Evolutionary conservation across 2,329 filamentous ascomycete genomes (phyloP).

Genomic region (Pseudocercospora musae): DNA sequence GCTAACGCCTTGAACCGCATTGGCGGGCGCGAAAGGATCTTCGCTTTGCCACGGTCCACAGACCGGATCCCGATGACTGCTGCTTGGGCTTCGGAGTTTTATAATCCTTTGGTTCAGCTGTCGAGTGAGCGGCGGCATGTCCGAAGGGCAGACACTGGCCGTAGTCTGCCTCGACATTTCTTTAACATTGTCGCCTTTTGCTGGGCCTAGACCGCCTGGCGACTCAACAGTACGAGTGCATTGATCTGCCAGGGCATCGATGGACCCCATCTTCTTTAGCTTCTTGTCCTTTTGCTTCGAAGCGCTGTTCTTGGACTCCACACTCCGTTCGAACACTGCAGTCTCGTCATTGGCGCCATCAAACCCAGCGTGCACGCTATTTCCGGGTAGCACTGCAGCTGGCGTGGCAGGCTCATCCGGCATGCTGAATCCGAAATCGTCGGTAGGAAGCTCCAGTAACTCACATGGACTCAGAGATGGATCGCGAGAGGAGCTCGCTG

Average conservation of each 20-base stretch:
- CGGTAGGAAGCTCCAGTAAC: constrained; percentile 7
- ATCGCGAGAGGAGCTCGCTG: background rate
- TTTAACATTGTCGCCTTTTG: background rate
- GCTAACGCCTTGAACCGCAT: constrained; percentile 7
- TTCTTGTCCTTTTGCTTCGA: constrained; percentile 19
- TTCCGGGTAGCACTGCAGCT: constrained; percentile 18
- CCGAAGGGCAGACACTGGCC: constrained; percentile 7
- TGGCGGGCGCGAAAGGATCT: constrained; percentile 22
- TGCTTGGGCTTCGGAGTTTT: constrained; percentile 3
- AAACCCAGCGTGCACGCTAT: constrained; percentile 18
- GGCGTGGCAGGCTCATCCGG: constrained; percentile 18
- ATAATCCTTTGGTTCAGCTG: constrained; percentile 8
- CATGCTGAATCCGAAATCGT: constrained; percentile 14
- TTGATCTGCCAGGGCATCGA: constrained; percentile 29
- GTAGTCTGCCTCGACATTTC: constrained; percentile 4
- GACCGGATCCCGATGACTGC: constrained; percentile 7
- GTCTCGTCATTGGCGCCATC: constrained; percentile 21
- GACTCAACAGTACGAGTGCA: constrained; percentile 5
- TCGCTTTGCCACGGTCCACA: constrained; percentile 20
- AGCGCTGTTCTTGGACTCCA: constrained; percentile 19
- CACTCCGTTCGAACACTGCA: constrained; percentile 28
- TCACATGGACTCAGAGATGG: constrained; percentile 3
- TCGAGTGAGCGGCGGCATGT: constrained; percentile 20
- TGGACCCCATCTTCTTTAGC: constrained; percentile 26
- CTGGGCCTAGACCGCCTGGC: background rate